Evolutionary conservation across 108 stramenopile species (phyloP), one percentile per base, ranked within the genome.

Genomic region (Nitzschia sp.): DNA sequence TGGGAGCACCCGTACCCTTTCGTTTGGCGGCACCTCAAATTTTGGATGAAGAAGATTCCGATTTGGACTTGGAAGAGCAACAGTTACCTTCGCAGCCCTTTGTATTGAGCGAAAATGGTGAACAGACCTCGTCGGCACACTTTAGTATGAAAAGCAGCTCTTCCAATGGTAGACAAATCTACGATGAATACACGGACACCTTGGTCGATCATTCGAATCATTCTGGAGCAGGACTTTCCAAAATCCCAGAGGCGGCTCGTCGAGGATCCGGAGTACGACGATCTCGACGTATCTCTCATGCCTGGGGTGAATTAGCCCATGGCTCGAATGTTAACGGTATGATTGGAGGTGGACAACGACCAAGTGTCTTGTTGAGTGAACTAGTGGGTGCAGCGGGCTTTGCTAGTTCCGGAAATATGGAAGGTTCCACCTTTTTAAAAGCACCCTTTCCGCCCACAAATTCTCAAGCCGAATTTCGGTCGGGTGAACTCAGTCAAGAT

Each of bases 11-110:
- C 6, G 9, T n/a, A 15, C 51, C 51, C 18, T 59, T 59, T 32
- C 27, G 31, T 11, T 21, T 59, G 31, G 58, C 58, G 31, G 58
- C 58, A 1, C 58, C 58, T 19, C 58, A 59, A 32, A 15, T 28
- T 13, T 29, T 32, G n/a, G 58, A 59, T 32, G 51, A 53, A 32
- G 58, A 59, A 3, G 31, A 32, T 34, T 59, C 58, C n/a, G 58
- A 59, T 59, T 28, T 2, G 18, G 58, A 59, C 1, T 15, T n/a
- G 13, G 28, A 59, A 28, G 30, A 32, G 1, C n/a, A 59, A 33
- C 58, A 59, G 21, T 15, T 19, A 11, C 58, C 32, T 21, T 17
- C 5, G 13, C 8, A n/a, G 4, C 51, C 8, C 4, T 53, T 24
- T n/a, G 5, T 53, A 8, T 5, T 17, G 21, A n/a, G 19, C 51